Base-by-base conservation (phyloP, 306 rosid genomes). In the Cucurbita argyrosperma region DNA sequence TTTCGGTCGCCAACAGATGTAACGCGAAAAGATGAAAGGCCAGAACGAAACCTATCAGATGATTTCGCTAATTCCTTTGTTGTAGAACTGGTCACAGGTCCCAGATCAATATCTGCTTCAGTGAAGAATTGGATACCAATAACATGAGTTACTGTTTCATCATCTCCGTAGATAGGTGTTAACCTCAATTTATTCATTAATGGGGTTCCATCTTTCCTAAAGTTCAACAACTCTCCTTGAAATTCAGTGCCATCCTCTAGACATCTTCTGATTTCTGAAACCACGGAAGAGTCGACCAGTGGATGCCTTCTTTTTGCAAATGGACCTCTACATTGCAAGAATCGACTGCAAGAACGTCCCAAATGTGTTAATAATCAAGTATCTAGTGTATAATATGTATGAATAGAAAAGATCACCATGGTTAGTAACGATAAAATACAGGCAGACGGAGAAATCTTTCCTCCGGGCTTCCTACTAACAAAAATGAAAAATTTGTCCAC, bases 251-350 rank as follows among this genome's bases (percentile, higher is more conserved):
- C 99, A 57, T 95, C 90, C 7, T 91, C 91, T 3, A 95, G 81
- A 75, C 99, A 95, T 81, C 90, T 87, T 82, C 94, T 89, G 46
- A 95, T 95, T 78, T 95, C 96, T 75, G 93, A 80, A 83, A 95
- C 86, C 67, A 95, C 89, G 5, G 88, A 73, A 10, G 97, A 89
- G 80, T 95, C 92, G 74, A 95, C 97, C 82, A 91, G 82, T 46
- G 96, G 92, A 79, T 95, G 99, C 83, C 99, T 84, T 87, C 99
- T 85, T 80, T 95, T 95, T 53, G 99, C 96, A 78, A 89, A 95
- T 43, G 99, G 99, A 61, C 99, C 99, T 76, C 99, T 89, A 87
- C 94, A 89, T 79, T 95, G 99, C 90, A 95, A 81, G 84, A 95
- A 95, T 47, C 99, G 99, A 80, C 99, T 95, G 97, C 65, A 83